Percentiles rank a stretch among this genome's conserved stretches.
phyloP scores from a whole-genome alignment of 148 eudicot genomes.

The Silene latifolia region DNA sequence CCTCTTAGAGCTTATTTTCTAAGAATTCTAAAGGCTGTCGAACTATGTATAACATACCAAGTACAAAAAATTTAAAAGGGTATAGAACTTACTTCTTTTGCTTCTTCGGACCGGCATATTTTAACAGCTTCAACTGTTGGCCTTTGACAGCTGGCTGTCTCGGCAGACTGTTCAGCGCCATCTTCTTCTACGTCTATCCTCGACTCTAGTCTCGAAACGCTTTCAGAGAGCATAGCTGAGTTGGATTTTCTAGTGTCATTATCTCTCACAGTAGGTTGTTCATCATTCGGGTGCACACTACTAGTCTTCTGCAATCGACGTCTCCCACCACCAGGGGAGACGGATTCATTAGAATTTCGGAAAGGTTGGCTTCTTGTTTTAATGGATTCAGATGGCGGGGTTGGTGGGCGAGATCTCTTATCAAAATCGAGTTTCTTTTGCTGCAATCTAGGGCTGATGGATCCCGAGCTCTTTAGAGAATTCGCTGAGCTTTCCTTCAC shows the following conservation, averaged over 20 bases:
- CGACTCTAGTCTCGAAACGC: conserved; percentile 25
- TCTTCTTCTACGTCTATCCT: conserved; percentile 33
- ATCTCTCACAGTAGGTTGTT: conserved; percentile 39
- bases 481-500: conserved; percentile 38
- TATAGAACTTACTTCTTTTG: conserved; percentile 37
- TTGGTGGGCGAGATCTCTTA: conserved; percentile 73
- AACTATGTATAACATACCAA: neutral
- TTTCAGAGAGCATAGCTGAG: conserved; percentile 28
- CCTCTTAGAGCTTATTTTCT: neutral
- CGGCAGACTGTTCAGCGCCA: conserved; percentile 28
- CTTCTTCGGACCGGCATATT: conserved; percentile 24
- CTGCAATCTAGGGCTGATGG: conserved; percentile 71
- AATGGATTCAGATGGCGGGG: conserved; percentile 57
- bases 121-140: conserved; percentile 30
- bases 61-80: neutral
- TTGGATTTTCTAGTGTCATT: conserved; percentile 33
- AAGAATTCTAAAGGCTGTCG: neutral
- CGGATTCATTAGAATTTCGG: conserved; percentile 48
- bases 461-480: conserved; percentile 46
- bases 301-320: conserved; percentile 39
- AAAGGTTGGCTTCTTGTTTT: conserved; percentile 50
- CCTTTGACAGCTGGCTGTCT: conserved; percentile 32
- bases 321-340: conserved; percentile 64
- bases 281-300: conserved; percentile 41
- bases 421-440: conserved; percentile 70